Conservation (phyloP, 768 basidiomycete species). For the Boletales sp. region DNA sequence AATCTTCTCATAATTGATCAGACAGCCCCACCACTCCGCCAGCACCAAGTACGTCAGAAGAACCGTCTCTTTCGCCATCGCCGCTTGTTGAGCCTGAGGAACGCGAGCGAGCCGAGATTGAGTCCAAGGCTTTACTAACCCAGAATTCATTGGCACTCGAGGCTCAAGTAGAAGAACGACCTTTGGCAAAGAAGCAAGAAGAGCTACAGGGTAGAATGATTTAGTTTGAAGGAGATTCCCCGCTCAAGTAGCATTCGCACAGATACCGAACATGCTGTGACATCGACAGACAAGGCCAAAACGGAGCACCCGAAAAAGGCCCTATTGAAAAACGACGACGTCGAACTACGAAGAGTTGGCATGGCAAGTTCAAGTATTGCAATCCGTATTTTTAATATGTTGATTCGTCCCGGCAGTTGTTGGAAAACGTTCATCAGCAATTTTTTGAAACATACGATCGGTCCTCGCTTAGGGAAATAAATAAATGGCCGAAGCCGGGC, state of each 20-base stretch:
- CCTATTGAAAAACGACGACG: slow-evolving; percentile 82
- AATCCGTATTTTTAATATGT: not conserved
- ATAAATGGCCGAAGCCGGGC: slow-evolving; percentile 25
- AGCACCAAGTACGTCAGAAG: slow-evolving; percentile 15
- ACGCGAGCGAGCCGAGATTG: slow-evolving; percentile 41
- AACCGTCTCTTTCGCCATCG: slow-evolving; percentile 8
- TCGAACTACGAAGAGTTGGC: slow-evolving; percentile 74
- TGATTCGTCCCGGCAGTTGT: slow-evolving; percentile 48
- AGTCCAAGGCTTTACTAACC: slow-evolving; percentile 56
- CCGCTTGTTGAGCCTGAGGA: slow-evolving; percentile 31
- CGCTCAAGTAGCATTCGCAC: slow-evolving; percentile 1
- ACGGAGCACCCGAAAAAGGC: slow-evolving; percentile 62
- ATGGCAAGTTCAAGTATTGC: slow-evolving; percentile 44
- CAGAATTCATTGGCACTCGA: slow-evolving; percentile 76
- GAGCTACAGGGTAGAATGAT: slow-evolving; percentile 52
- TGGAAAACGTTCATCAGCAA: slow-evolving; percentile 71
- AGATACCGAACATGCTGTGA: slow-evolving; percentile 12
- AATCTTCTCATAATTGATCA: slow-evolving; percentile 15
- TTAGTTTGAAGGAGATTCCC: slow-evolving; percentile 3
- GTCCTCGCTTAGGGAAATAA: slow-evolving; percentile 24
- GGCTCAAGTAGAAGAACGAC: slow-evolving; percentile 81
- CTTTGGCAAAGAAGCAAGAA: slow-evolving; percentile 86
- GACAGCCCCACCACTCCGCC: slow-evolving; percentile 15
- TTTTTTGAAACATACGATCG: slow-evolving; percentile 72
- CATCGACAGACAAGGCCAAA: slow-evolving; percentile 23